Base-by-base conservation (phyloP, 139 green algal species). In the Tetratostichococcus sp. region DNA sequence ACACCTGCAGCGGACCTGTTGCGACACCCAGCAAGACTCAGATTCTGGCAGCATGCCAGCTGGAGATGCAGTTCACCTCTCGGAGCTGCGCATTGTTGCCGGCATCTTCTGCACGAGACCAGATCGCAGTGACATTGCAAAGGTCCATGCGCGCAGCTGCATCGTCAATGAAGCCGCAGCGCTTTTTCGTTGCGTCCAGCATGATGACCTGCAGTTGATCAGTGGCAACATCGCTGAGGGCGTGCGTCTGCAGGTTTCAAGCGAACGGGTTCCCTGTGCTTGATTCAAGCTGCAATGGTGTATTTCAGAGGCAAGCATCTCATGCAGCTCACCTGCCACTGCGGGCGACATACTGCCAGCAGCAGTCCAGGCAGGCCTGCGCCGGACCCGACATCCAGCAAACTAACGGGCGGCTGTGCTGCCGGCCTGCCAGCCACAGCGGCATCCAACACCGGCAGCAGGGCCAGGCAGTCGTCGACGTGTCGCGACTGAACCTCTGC, bases 331-430 rank as follows among this genome's bases (percentile, higher is more conserved):
- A 79, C 80, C 62, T 83, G 70, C 86, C 92, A 97, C 0, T 87
- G 43, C 1, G 92, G 92, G 23, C 91, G 74, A 1, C 82, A 87
- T 23, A 94, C 85, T 19, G 93, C 93, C 26, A 98, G 75, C 17
- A 96, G 78, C 70, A 97, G 84, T 14, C 93, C 94, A 8, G 94
- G 94, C 50, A 98, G 79, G 0, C 94, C 94, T 5, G 90, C 89
- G 0, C 94, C 94, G 33, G 89, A 94, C n/a, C 94, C 94, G 16
- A 98, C 91, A 70, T 98, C 94, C 28, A 97, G 85, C 1, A 98
- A 17, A 6, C 73, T 75, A 35, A 88, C 30, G 21, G 35, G 4
- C 17, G 19, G 33, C 70, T 31, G n/a, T 4, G 43, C 1, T 62
- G 67, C 43, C 50, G 43, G 32, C 11, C 11, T 50, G 39, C 11